Conservation (phyloP, 805 yeast species). For the Ogataea thermomethanolica region DNA sequence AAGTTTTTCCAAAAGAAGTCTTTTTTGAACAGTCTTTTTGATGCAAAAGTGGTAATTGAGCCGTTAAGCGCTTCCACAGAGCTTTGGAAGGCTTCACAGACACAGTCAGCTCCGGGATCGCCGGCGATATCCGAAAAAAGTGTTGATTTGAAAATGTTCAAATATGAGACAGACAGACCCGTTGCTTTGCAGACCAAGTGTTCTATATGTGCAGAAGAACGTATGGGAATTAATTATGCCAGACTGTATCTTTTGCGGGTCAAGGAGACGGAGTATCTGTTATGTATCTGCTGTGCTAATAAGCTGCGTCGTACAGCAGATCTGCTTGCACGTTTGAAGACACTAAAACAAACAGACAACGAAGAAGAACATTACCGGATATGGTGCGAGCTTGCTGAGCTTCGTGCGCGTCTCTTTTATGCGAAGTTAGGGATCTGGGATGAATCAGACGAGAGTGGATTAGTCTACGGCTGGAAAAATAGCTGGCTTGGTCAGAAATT, state of each 20-base stretch:
- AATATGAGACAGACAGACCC: conserved; percentile 48
- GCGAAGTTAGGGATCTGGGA: conserved; percentile 81
- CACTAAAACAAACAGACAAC: conserved; percentile 25
- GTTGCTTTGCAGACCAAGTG: conserved; percentile 76
- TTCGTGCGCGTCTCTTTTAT: conserved; percentile 79
- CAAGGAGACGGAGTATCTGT: conserved; percentile 48
- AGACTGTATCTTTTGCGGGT: conserved; percentile 66
- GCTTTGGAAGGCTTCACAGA: conserved; percentile 46
- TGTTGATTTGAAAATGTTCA: conserved; percentile 19
- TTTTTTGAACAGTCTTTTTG: conserved; percentile 65
- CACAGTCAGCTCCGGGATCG: conserved; percentile 14
- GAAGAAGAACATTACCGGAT: conserved; percentile 42
- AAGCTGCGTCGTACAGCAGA: conserved; percentile 82
- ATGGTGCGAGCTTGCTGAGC: conserved; percentile 62
- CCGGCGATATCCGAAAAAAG: conserved; percentile 15
- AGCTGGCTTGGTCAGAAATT: conserved; percentile 24
- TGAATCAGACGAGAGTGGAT: conserved; percentile 28
- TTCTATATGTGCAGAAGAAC: conserved; percentile 76
- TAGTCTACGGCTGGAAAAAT: conserved; percentile 34
- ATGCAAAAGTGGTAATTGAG: conserved; percentile 77
- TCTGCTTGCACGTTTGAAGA: conserved; percentile 69
- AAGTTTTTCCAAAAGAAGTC: conserved; percentile 56
- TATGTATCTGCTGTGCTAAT: conserved; percentile 78
- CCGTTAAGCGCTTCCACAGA: conserved; percentile 85
- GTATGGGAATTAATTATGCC: conserved; percentile 70